phyloP scores from a whole-genome alignment of 2,329 filamentous ascomycete genomes.

The Aspergillus novoparasiticus region DNA sequence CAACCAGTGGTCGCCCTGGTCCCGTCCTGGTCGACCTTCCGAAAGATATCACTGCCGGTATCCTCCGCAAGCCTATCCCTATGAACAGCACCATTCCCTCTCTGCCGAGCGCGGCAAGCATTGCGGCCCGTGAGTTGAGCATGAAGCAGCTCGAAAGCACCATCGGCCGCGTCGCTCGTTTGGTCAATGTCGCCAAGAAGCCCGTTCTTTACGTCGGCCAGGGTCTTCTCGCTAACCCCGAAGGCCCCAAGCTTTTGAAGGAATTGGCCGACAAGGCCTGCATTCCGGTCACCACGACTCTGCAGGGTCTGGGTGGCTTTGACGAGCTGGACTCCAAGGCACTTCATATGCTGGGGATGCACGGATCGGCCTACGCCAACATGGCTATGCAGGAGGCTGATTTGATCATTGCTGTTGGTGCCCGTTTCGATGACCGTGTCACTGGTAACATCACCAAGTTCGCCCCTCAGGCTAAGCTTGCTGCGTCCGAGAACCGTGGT shows the following conservation, averaged over 20 bases:
- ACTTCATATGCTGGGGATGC: constrained; percentile 98
- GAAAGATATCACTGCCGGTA: constrained; percentile 90
- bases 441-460: constrained; percentile 82
- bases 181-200: constrained; percentile 89
- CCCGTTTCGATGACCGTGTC: constrained; percentile 94
- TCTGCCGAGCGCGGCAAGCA: constrained; percentile 82
- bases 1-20: constrained; percentile 88
- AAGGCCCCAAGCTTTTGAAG: constrained; percentile 77
- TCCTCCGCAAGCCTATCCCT: constrained; percentile 82
- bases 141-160: constrained; percentile 72
- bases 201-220: constrained; percentile 94
- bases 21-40: constrained; percentile 94
- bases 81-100: constrained; percentile 71
- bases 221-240: constrained; percentile 77
- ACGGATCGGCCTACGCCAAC: constrained; percentile 95
- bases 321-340: constrained; percentile 94
- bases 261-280: constrained; percentile 86
- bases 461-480: constrained; percentile 81
- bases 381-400: constrained; percentile 98
- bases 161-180: constrained; percentile 73
- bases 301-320: constrained; percentile 88
- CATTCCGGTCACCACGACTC: constrained; percentile 93
- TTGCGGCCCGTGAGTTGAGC: constrained; percentile 74
- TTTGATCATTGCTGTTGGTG: constrained; percentile 90
- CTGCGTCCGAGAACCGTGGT: constrained; percentile 80